Conservation (phyloP, 164 flowering plant genomes). For the Cinnamomum chago region DNA sequence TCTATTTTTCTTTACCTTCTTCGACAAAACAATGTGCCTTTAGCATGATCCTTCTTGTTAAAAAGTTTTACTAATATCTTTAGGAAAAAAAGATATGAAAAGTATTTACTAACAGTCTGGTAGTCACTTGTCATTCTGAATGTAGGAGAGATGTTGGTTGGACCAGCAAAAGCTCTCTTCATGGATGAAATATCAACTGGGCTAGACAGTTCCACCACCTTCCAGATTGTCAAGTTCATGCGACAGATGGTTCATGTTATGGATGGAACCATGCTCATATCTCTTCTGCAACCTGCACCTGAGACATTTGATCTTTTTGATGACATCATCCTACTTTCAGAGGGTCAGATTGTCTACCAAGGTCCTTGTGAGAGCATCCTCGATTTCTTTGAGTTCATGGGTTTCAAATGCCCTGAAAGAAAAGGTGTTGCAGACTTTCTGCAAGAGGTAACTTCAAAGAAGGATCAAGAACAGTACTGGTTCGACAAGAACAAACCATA, state of each 20-base stretch:
- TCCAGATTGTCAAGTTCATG: constrained; percentile 50
- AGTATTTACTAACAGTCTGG: constrained; percentile 1
- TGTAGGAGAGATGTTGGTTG: constrained; percentile 63
- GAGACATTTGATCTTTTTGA: constrained; percentile 57
- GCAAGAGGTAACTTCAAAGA: constrained; percentile 61
- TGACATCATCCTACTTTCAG: constrained; percentile 53
- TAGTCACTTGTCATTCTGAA: background rate
- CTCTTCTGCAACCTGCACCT: constrained; percentile 64
- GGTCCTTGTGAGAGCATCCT: constrained; percentile 46
- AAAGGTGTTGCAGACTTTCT: constrained; percentile 59
- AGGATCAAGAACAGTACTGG: constrained; percentile 68
- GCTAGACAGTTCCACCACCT: constrained; percentile 63
- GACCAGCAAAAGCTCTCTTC: constrained; percentile 58
- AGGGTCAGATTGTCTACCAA: constrained; percentile 52
- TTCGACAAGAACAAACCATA: constrained; percentile 30
- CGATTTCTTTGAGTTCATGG: constrained; percentile 48
- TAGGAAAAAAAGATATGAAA: no score
- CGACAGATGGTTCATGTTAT: constrained; percentile 56
- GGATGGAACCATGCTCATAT: constrained; percentile 56
- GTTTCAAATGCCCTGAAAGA: constrained; percentile 55
- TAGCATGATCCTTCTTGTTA: background rate
- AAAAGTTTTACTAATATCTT: no score
- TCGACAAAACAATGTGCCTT: no score
- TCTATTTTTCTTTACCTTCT: no score
- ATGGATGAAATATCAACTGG: constrained; percentile 74